Evolutionary conservation across 2,329 filamentous ascomycete species (phyloP).

Genomic region (Dactylellina cionopaga): DNA sequence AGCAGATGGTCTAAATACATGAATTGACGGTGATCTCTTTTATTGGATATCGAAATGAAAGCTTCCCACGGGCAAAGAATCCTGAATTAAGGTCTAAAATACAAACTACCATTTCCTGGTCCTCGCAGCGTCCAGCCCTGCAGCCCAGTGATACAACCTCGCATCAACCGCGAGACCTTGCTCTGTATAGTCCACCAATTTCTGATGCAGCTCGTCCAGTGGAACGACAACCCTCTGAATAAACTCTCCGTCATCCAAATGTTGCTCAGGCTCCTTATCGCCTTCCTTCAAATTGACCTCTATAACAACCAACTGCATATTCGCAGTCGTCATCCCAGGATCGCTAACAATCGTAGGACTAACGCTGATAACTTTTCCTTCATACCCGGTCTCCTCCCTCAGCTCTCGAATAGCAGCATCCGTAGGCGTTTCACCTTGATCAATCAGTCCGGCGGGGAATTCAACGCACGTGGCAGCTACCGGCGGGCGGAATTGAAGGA

Average conservation of each 20-base stretch:
- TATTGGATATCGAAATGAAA: background rate
- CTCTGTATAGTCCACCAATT: constrained; percentile 64
- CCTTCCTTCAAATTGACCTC: constrained; percentile 65
- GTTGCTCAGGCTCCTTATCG: constrained; percentile 67
- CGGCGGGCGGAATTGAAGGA: constrained; percentile 71
- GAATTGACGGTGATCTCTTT: too few species aligned
- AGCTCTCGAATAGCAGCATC: constrained; percentile 69
- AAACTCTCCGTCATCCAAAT: constrained; percentile 70
- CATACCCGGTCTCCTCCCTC: constrained; percentile 72
- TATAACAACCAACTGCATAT: constrained; percentile 71
- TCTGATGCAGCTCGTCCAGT: constrained; percentile 67
- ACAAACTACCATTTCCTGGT: constrained; percentile 57
- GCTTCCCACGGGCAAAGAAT: background rate
- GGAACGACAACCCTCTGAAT: constrained; percentile 71
- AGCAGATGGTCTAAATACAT: too few species aligned
- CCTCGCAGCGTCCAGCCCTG: constrained; percentile 67
- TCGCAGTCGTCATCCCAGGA: constrained; percentile 70
- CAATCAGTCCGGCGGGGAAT: constrained; percentile 70
- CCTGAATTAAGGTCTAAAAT: background rate
- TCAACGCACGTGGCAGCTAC: constrained; percentile 70
- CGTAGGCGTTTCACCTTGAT: constrained; percentile 68
- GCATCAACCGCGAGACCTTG: constrained; percentile 68
- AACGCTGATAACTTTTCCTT: constrained; percentile 67
- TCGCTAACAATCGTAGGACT: constrained; percentile 75
- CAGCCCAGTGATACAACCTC: constrained; percentile 71